Base-by-base conservation (phyloP, 345 rosid genomes). In the Ailanthus altissimus region DNA sequence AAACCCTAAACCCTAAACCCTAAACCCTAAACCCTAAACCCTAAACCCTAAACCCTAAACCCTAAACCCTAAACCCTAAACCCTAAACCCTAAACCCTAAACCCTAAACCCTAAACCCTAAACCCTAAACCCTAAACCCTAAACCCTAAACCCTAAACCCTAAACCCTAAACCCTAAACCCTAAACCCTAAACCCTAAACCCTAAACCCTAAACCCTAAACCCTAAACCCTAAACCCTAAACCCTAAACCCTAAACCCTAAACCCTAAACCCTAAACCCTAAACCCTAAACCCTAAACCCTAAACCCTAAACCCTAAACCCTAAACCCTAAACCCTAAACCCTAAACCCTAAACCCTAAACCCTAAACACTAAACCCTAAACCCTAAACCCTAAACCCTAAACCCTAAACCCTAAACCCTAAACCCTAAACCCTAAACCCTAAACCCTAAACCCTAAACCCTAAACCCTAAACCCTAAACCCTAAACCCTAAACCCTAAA, bases 261-360 rank as follows among this genome's bases (percentile, higher is more conserved):
- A 78, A 78, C 47, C 76, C 81, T 51, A 45, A 78, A 78, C 46
- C 76, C 81, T 61, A 58, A 77, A 50, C 53, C 60, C 67, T 68
- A 75, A 45, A 25, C 71, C 71, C 74, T 43, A 58, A 68, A 56
- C 67, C 79, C 74, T 43, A 68, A 68, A 56, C 28, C 81, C 76
- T 36, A 54, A 75, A 20, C 78, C 78, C 66, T 25, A 77, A 77
- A 38, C 79, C 79, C 49, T 18, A 77, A 68, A 42, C 74, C 67
- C 21, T 18, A 77, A 67, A 42, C 79, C 74, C 60, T 13, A 77
- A 77, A 57, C 74, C 79, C 67, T 25, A 77, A 77, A 66, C 78
- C 78, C 74, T 58, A 67, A 77, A 68, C 75, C 79, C 74, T 68
- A 77, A 75, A 65, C 36, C 78, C 63, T 38, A 2, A n/a, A n/a